These are phyloP conservation scores for Diutina sp. DNA, from an alignment of 1,139 yeast species.

Conservation along the genomic window DNA sequence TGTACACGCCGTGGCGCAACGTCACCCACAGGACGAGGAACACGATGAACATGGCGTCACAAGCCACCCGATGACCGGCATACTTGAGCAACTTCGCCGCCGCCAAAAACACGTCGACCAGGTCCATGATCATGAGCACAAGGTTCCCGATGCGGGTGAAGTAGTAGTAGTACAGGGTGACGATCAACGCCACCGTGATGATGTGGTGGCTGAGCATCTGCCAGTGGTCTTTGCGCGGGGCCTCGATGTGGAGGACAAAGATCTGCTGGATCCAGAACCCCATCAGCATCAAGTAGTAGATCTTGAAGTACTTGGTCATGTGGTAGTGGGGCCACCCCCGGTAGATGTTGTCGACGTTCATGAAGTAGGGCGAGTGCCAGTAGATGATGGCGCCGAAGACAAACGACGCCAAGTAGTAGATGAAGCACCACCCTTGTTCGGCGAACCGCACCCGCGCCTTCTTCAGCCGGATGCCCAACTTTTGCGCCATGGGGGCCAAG, in stretches of 20 bases:
- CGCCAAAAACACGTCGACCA: conserved; percentile 61
- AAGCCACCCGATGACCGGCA: conserved; percentile 41
- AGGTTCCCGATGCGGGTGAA: conserved; percentile 71
- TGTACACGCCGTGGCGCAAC: conserved; percentile 64
- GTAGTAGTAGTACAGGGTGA: conserved; percentile 64
- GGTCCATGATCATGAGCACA: conserved; percentile 70
- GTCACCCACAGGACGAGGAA: conserved; percentile 62
- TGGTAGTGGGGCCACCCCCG: conserved; percentile 66
- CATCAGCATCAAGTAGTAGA: conserved; percentile 58
- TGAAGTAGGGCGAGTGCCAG: conserved; percentile 44
- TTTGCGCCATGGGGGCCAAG: conserved; percentile 44
- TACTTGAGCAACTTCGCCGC: conserved; percentile 71
- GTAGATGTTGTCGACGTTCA: conserved; percentile 48
- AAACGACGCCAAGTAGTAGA: conserved; percentile 51
- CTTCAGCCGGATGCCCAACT: conserved; percentile 29
- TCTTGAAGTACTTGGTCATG: conserved; percentile 39
- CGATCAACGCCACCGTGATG: conserved; percentile 54
- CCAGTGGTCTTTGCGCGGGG: conserved; percentile 64
- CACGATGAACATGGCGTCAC: conserved; percentile 59
- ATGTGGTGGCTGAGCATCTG: conserved; percentile 89
- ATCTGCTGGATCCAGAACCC: conserved; percentile 78
- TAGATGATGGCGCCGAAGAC: conserved; percentile 47
- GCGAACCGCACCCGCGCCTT: conserved; percentile 58
- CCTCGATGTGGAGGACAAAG: conserved; percentile 65
- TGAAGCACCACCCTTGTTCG: conserved; percentile 75